A percentile compares a stretch with the other conserved stretches of the same genome.
Conservation (phyloP, 129 eudicot genomes). For the Mikania micrantha region DNA sequence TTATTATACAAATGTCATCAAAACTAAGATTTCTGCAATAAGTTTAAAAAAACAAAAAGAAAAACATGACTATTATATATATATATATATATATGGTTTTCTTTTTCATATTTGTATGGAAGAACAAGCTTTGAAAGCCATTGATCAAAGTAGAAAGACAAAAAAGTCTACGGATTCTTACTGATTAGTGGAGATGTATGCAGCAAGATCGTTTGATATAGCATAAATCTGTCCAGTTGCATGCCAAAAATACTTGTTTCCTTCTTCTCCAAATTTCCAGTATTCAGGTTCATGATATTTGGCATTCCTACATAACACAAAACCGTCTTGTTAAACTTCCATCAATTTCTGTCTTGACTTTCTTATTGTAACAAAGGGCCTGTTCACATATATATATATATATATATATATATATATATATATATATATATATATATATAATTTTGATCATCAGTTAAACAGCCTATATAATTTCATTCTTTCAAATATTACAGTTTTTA, state of each 20-base stretch:
- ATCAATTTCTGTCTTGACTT: neutral
- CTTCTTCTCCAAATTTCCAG: conserved; percentile 73
- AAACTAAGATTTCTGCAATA: neutral
- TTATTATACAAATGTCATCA: neutral
- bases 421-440: neutral
- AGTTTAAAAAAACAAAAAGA: no score
- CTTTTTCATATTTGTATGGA: neutral
- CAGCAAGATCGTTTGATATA: conserved; percentile 56
- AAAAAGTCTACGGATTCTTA: conserved; percentile 18
- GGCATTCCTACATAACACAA: conserved; percentile 35
- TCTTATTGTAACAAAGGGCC: neutral
- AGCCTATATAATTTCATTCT: neutral
- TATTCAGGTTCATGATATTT: conserved; percentile 68
- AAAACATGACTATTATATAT: neutral
- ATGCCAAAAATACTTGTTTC: conserved; percentile 62
- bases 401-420: neutral
- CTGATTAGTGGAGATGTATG: conserved; percentile 48
- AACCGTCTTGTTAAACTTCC: neutral
- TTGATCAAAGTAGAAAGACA: neutral
- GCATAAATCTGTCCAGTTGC: conserved; percentile 75
- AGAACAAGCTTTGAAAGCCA: neutral
- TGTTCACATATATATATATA: neutral
- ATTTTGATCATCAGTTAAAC: neutral
- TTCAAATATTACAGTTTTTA: neutral
- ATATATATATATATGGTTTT: neutral